Conservation (phyloP, 2,329 filamentous ascomycete species). For the Phaeophleospora eucalypticola region DNA sequence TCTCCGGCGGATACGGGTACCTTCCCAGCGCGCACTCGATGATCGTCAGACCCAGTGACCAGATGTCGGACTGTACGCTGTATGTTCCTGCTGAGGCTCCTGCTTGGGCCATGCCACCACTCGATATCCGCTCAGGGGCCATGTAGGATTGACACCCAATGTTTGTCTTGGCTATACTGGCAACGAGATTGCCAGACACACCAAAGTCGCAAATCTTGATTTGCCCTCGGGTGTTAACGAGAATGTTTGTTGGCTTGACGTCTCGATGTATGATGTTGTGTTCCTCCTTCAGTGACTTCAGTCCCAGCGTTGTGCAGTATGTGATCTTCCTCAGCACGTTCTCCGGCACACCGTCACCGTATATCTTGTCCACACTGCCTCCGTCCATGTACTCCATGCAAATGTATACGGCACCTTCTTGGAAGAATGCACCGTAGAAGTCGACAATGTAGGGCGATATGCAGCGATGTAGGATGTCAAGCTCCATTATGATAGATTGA, state of each 20-base stretch:
- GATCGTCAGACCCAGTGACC: slow-evolving; percentile 89
- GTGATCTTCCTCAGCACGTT: slow-evolving; percentile 85
- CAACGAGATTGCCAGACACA: slow-evolving; percentile 91
- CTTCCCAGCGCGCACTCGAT: slow-evolving; percentile 93
- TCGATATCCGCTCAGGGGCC: slow-evolving; percentile 93
- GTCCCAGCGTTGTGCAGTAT: slow-evolving; percentile 79
- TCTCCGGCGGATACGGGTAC: slow-evolving; percentile 95
- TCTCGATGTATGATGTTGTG: slow-evolving; percentile 99
- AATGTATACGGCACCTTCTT: slow-evolving; percentile 97
- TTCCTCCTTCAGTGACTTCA: slow-evolving; percentile 92
- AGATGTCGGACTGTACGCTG: slow-evolving; percentile 96
- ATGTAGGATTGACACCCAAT: slow-evolving; percentile 99
- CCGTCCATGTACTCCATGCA: slow-evolving; percentile 99
- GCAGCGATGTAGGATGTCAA: slow-evolving; percentile 93
- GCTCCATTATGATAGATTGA: slow-evolving; percentile 92
- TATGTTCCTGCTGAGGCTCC: slow-evolving; percentile 78
- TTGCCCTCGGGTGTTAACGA: slow-evolving; percentile 83
- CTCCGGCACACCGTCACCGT: slow-evolving; percentile 85
- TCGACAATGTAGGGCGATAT: slow-evolving; percentile 96
- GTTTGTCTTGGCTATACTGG: slow-evolving; percentile 96
- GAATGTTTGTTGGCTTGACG: slow-evolving; percentile 98
- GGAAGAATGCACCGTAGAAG: slow-evolving; percentile 98
- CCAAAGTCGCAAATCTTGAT: slow-evolving; percentile 99
- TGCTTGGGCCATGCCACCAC: slow-evolving; percentile 70
- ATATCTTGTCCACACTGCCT: slow-evolving; percentile 94